Conservation (phyloP, 768 basidiomycete species). For the Agaricus blazei region DNA sequence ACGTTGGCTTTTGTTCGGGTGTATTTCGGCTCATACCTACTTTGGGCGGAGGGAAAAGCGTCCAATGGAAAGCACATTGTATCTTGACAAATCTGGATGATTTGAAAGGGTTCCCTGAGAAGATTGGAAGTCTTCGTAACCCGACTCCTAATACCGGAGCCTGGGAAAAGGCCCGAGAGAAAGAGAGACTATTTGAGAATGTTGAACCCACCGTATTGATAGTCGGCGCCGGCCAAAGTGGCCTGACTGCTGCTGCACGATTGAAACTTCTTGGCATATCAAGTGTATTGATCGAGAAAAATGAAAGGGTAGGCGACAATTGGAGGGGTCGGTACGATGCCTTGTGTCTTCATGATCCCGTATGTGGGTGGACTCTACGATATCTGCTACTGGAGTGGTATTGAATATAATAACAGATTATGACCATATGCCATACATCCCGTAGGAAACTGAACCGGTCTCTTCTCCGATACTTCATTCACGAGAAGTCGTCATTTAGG, state of each 20-base stretch:
- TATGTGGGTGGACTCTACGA: slow-evolving; percentile 38
- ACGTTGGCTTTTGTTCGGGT: slow-evolving; percentile 35
- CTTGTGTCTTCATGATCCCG: slow-evolving; percentile 48
- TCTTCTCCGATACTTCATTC: background rate
- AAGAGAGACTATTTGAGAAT: slow-evolving; percentile 37
- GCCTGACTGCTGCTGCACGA: slow-evolving; percentile 56
- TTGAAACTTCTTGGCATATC: slow-evolving; percentile 50
- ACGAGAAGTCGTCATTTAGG: slow-evolving; percentile 17
- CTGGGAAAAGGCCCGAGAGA: slow-evolving; percentile 36
- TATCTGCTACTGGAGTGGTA: background rate
- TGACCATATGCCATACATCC: slow-evolving; percentile 10
- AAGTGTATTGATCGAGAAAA: slow-evolving; percentile 53
- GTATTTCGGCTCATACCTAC: slow-evolving; percentile 41
- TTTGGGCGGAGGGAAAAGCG: slow-evolving; percentile 2
- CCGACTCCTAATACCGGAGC: slow-evolving; percentile 23
- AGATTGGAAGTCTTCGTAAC: slow-evolving; percentile 34
- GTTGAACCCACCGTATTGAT: slow-evolving; percentile 48
- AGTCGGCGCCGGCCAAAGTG: slow-evolving; percentile 60
- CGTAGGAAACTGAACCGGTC: slow-evolving; percentile 10
- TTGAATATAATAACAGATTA: slow-evolving; percentile 25
- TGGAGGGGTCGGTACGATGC: slow-evolving; percentile 61
- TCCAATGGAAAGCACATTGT: slow-evolving; percentile 45
- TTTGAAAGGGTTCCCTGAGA: slow-evolving; percentile 40
- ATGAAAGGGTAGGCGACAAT: slow-evolving; percentile 51
- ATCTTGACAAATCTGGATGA: slow-evolving; percentile 47